Evolutionary conservation across 2,329 filamentous ascomycete species (phyloP).

Genomic region (Amauroascus verrucosus): DNA sequence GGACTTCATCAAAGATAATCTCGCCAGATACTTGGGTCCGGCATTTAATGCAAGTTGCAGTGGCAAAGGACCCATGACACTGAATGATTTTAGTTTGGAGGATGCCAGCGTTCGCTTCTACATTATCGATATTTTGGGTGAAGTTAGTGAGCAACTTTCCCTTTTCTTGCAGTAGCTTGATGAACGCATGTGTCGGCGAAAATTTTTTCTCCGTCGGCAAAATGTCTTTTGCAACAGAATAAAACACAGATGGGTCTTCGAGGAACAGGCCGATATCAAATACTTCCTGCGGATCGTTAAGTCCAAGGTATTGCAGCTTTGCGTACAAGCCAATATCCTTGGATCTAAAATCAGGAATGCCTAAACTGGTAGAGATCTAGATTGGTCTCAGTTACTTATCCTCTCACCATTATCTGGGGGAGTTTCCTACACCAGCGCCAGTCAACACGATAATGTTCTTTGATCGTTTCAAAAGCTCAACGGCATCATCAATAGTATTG

Average conservation of each 20-base stretch:
- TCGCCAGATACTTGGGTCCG: constrained; percentile 62
- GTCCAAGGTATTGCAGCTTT: constrained; percentile 65
- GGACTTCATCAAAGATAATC: constrained; percentile 68
- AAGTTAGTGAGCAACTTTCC: constrained; percentile 91
- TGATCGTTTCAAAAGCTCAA: constrained; percentile 59
- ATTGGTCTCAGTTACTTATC: constrained; percentile 9
- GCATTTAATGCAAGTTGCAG: constrained; percentile 79
- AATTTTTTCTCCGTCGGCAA: constrained; percentile 68
- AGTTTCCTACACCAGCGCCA: constrained; percentile 58
- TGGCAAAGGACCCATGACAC: constrained; percentile 93
- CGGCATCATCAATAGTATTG: constrained; percentile 83
- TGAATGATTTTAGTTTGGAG: constrained; percentile 73
- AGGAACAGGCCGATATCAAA: constrained; percentile 85
- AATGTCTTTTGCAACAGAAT: constrained; percentile 82
- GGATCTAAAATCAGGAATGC: constrained; percentile 93
- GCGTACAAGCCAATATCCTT: constrained; percentile 88
- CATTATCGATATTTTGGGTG: constrained; percentile 97
- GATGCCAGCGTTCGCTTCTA: constrained; percentile 80
- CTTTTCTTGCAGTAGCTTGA: constrained; percentile 75
- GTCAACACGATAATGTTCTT: constrained; percentile 89
- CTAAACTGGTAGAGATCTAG: constrained; percentile 82
- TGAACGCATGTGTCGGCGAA: constrained; percentile 90
- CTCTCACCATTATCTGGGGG: neutral
- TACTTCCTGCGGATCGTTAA: constrained; percentile 81
- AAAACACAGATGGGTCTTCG: constrained; percentile 81